Conservation (phyloP, 73 alveolate species). For the Blepharisma stoltei region DNA sequence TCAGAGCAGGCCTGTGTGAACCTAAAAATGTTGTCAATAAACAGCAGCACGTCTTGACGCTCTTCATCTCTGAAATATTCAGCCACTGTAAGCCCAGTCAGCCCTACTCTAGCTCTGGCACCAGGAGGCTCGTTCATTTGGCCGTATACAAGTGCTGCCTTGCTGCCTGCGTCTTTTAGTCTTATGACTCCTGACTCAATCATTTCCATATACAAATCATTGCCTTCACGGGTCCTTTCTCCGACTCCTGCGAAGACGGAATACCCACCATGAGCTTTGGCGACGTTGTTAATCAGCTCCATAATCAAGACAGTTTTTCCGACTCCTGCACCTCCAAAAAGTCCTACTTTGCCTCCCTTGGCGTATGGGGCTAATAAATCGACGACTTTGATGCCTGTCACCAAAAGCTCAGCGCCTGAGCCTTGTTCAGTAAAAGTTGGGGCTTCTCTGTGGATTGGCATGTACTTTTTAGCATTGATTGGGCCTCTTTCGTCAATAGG, state of each 20-base stretch:
- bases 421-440: conserved; percentile 92
- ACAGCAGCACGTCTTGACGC: conserved; percentile 95
- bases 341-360: conserved; percentile 91
- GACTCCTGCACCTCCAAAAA: conserved; percentile 99
- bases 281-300: conserved; percentile 96
- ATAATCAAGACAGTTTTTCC: conserved; percentile 96
- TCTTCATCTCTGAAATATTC: conserved; percentile 98
- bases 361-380: conserved; percentile 97
- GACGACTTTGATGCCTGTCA: conserved; percentile 93
- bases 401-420: conserved; percentile 84
- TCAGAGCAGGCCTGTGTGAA: conserved; percentile 98
- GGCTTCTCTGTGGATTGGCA: conserved; percentile 94
- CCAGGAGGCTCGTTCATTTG: conserved; percentile 99
- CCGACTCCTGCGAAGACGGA: conserved; percentile 99
- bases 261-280: conserved; percentile 92
- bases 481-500: conserved; percentile 96
- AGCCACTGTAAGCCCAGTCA: conserved; percentile 95
- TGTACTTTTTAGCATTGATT: conserved; percentile 57
- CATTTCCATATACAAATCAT: conserved; percentile 86
- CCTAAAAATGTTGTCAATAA: conserved; percentile 96
- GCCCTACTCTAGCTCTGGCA: conserved; percentile 97
- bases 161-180: conserved; percentile 59
- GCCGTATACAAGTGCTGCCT: conserved; percentile 96
- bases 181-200: conserved; percentile 78
- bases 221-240: conserved; percentile 89